Base-by-base conservation (phyloP, 257 asterid genomes). In the Penstemon davidsonii region DNA sequence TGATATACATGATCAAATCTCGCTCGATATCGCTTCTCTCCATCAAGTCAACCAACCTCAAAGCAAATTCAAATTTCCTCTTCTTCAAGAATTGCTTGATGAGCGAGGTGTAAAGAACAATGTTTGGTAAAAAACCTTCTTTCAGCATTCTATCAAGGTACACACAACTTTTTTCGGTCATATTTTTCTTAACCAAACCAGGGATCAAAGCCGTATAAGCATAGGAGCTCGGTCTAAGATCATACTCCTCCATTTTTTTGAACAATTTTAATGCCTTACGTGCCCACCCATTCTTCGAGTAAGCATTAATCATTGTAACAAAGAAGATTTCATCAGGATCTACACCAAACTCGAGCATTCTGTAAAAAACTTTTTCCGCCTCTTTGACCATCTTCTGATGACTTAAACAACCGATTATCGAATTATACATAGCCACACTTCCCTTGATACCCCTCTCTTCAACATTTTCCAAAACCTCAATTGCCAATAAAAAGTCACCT, bases 161-260 rank as follows among this genome's bases (percentile, higher is more conserved):
- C 19, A 67, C 36, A 45, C 87, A 81, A 11, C 84, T 60, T 72
- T 83, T 61, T 54, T 70, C 56, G 18, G 74, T 85, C 87, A 83
- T 87, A 68, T 81, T 87, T 68, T 78, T 83, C 86, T 85, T 85
- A 59, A 87, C 77, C 9, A 87, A 62, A 51, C 83, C 89, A 66
- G 77, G 69, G 66, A 87, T 87, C 40, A 85, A 82, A 13, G 91
- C 86, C 11, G 82, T 84, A 66, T 83, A 87, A 69, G 89, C 82
- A 72, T 57, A 70, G 66, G 73, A 80, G 76, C 73, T 78, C 50
- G 91, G 91, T 39, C 33, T 76, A 60, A 83, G 69, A 60, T 76
- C 78, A 70, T 63, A 45, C 61, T 81, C 74, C 68, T 51, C 67
- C 86, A 87, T 84, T 65, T 75, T 62, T 49, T 78, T 76, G 39